These are phyloP conservation scores for Sporothrix pallida DNA, from an alignment of 2,329 filamentous ascomycete genomes.

Conservation along the genomic window DNA sequence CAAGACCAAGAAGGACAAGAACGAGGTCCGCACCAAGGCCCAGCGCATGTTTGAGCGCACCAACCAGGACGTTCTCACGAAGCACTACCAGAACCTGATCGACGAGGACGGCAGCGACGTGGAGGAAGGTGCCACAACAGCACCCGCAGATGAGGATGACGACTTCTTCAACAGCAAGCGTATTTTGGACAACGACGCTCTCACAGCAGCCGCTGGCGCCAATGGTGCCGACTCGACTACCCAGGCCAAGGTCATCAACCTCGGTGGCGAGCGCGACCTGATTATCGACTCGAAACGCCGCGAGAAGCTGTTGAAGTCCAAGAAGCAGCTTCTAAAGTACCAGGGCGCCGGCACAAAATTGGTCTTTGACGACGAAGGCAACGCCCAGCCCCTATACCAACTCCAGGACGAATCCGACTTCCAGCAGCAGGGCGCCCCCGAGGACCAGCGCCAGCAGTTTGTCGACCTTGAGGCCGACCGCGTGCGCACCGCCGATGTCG, in stretches of 20 bases:
- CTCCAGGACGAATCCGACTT: conserved; percentile 86
- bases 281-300: conserved; percentile 92
- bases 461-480: conserved; percentile 74
- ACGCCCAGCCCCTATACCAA: conserved; percentile 83
- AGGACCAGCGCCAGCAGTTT: conserved; percentile 77
- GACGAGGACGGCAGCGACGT: conserved; percentile 67
- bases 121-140: conserved; percentile 1
- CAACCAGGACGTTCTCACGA: conserved; percentile 94
- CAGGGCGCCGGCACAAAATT: conserved; percentile 85
- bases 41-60: conserved; percentile 97
- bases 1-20: conserved; percentile 58
- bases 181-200: conserved; percentile 74
- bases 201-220: conserved; percentile 56
- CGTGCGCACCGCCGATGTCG: conserved; percentile 75
- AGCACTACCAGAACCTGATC: conserved; percentile 89
- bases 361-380: conserved; percentile 90
- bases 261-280: conserved; percentile 69
- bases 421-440: conserved; percentile 72
- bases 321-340: conserved; percentile 91
- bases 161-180: conserved; percentile 91
- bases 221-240: conserved; percentile 48
- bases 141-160: conserved; percentile 45
- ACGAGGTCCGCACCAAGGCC: conserved; percentile 86
- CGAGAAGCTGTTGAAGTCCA: conserved; percentile 92
- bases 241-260: conserved; percentile 64